Percentiles rank a stretch among this genome's conserved stretches.
These are phyloP conservation scores for Buxus sempervirens DNA, from an alignment of 164 flowering plant species.

Conservation along the genomic window DNA sequence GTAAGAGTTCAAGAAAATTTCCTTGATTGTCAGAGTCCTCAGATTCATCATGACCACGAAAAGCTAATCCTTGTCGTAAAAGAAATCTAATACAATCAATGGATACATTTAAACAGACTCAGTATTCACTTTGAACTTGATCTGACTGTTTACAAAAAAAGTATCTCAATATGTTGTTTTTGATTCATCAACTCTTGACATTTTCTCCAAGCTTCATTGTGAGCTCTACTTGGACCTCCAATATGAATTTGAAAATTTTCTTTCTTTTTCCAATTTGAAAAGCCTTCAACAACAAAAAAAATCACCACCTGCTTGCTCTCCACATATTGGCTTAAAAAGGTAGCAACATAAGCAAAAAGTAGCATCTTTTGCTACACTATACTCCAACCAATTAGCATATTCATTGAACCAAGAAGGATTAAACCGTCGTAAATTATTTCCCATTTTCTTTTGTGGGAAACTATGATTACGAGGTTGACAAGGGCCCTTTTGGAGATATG, in stretches of 20 bases:
- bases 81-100: slow-evolving; percentile 15
- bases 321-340: too few relatives aligned
- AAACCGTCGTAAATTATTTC: background rate
- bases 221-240: background rate
- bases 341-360: too few relatives aligned
- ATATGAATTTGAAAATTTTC: slow-evolving; percentile 16
- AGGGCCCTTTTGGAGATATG: slow-evolving; percentile 13
- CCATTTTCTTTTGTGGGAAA: too few relatives aligned
- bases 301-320: too few relatives aligned
- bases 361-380: slow-evolving; percentile 13
- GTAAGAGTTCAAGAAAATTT: too few relatives aligned
- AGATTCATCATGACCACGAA: slow-evolving; percentile 19
- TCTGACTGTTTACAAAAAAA: background rate
- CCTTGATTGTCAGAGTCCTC: background rate
- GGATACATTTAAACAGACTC: background rate
- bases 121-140: slow-evolving; percentile 4
- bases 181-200: slow-evolving; percentile 15
- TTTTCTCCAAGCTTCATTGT: slow-evolving; percentile 12
- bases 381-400: slow-evolving; percentile 26
- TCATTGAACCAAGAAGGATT: slow-evolving; percentile 19
- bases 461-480: too few relatives aligned
- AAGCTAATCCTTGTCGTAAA: slow-evolving; percentile 14
- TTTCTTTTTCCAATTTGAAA: slow-evolving; percentile 22
- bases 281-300: background rate
- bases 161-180: background rate